A percentile compares a stretch with the other conserved stretches of the same genome.
phyloP scores from a whole-genome alignment of 306 rosid species.

The Bauhinia variegata region DNA sequence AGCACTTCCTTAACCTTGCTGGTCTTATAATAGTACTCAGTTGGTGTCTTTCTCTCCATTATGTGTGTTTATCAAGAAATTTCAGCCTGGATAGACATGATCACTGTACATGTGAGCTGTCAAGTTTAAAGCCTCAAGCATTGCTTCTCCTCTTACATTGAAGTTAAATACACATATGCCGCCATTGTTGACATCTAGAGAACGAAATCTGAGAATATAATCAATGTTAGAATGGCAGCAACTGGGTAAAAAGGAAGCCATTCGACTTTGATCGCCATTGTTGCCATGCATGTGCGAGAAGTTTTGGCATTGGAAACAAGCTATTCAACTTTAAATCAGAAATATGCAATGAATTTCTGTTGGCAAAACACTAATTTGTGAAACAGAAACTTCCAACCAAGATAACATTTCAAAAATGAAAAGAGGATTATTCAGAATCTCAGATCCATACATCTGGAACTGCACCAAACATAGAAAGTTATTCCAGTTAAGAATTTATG shows the following conservation, averaged over 20 bases:
- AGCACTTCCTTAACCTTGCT: constrained; percentile 5
- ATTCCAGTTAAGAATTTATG: constrained; percentile 2
- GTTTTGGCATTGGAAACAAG: constrained; percentile 32
- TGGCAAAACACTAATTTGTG: neutral
- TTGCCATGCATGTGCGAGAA: constrained; percentile 6
- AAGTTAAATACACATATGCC: constrained; percentile 70
- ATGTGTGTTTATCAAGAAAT: constrained; percentile 9
- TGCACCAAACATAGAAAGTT: neutral
- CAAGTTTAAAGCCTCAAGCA: constrained; percentile 70
- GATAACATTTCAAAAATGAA: neutral
- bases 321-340: constrained; percentile 1
- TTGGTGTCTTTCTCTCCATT: constrained; percentile 4
- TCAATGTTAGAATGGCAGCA: constrained; percentile 28
- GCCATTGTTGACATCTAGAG: constrained; percentile 68
- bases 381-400: neutral
- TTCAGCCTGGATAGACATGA: constrained; percentile 62
- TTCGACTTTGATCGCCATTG: no score
- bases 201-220: constrained; percentile 64
- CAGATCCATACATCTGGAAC: constrained; percentile 6
- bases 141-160: constrained; percentile 76
- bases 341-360: neutral
- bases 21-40: neutral
- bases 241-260: constrained; percentile 6
- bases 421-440: neutral
- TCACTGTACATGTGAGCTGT: constrained; percentile 74